A percentile compares a stretch with the other conserved stretches of the same genome.
These are phyloP conservation scores for Coelastrella sp. DNA, from an alignment of 139 green algal genomes.

Conservation along the genomic window DNA sequence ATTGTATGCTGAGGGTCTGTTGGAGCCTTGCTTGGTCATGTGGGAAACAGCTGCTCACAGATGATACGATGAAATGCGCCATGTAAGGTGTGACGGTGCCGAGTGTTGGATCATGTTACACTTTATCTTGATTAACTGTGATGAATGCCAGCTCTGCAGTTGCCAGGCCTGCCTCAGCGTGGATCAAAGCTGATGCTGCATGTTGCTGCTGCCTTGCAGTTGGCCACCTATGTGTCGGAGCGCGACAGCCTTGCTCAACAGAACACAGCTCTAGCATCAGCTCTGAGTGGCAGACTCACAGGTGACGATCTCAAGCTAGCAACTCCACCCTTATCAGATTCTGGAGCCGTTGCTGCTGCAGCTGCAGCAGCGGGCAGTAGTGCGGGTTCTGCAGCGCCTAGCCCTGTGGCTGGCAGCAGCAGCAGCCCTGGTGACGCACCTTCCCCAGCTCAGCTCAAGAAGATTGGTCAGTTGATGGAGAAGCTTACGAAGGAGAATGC, in stretches of 20 bases:
- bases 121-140: no score
- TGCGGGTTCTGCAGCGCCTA: neutral
- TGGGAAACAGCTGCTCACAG: no score
- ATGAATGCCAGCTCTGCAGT: no score
- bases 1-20: no score
- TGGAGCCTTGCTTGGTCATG: no score
- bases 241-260: constrained; percentile 46
- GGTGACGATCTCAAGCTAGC: neutral
- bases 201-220: neutral
- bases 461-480: constrained; percentile 46
- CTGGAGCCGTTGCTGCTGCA: constrained; percentile 18
- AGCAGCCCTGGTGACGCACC: neutral
- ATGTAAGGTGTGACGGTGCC: no score
- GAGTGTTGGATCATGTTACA: no score
- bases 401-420: neutral
- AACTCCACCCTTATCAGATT: neutral
- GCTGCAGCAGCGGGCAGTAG: neutral
- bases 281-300: neutral
- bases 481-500: constrained; percentile 47
- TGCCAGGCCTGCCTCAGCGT: neutral
- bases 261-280: constrained; percentile 35
- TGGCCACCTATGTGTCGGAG: constrained; percentile 21
- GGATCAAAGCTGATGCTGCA: no score
- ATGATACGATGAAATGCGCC: no score
- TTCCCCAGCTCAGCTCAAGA: constrained; percentile 34